A percentile compares a stretch with the other conserved stretches of the same genome.
These are phyloP conservation scores for Diutina pseudorugosa DNA, from an alignment of 1,139 yeast genomes.

Conservation along the genomic window DNA sequence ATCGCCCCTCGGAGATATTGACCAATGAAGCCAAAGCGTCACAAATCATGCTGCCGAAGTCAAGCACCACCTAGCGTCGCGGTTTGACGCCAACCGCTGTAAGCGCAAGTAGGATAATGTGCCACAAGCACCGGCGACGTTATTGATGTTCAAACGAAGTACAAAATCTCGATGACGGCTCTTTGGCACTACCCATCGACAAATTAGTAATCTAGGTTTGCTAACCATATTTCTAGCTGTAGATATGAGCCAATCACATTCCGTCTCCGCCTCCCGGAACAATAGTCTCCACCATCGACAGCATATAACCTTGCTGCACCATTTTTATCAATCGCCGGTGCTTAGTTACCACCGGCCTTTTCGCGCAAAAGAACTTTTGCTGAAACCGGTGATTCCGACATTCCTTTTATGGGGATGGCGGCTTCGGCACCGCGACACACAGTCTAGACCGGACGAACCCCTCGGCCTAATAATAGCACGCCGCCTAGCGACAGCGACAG, in stretches of 20 bases:
- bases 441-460: not conserved
- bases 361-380: not conserved
- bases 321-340: no score
- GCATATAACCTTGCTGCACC: no score
- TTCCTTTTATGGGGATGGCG: not conserved
- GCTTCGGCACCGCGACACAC: not conserved
- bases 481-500: not conserved
- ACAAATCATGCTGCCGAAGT: not conserved
- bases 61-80: not conserved
- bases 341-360: no score
- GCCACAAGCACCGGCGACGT: not conserved
- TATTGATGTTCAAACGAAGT: not conserved
- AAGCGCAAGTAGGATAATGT: not conserved
- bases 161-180: not conserved
- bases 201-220: not conserved
- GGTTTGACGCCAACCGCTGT: not conserved
- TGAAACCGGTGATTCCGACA: not conserved
- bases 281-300: no score
- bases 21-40: not conserved
- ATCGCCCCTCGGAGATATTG: not conserved
- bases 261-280: no score
- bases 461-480: not conserved
- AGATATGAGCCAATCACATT: not conserved
- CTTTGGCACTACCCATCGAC: not conserved
- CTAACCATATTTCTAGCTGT: not conserved